Evolutionary conservation across 306 rosid species (phyloP), one percentile per base, ranked within the genome.

Genomic region (Dalbergia cultrata): DNA sequence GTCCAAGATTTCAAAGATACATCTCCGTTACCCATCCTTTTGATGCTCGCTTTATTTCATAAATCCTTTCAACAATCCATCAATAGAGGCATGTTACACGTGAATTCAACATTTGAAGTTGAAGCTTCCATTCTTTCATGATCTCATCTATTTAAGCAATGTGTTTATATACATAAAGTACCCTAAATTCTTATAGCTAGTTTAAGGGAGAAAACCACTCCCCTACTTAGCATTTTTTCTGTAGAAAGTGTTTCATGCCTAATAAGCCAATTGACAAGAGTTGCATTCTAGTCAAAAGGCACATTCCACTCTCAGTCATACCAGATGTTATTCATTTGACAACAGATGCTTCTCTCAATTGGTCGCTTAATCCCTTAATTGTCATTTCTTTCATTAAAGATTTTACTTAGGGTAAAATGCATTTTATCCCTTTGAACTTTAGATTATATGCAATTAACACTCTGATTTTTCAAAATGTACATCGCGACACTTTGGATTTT

Each of bases 41-140:
- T 61, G 31, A 33, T 35, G 7, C 22, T 17, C 34, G 14, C 70
- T 58, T 43, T 53, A 26, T 26, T 26, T 26, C 31, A 7, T 18
- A 39, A 14, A 22, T 18, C 22, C 56, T 26, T 21, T 21, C 31
- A 26, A 26, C 31, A 26, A 26, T 26, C 31, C 31, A 21, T 50
- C 47, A 16, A 63, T 22, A 69, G 22, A 21, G 31, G 31, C 31
- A 26, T 22, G 71, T 52, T 35, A 13, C 58, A 11, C 61, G 16
- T 44, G 26, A 54, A 58, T 18, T 66, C 44, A 9, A 62, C 74
- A 52, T 33, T 70, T 59, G 8, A 72, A 62, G 74, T 52, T 60
- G 33, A 52, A 63, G 13, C 47, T 58, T 26, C 16, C 13, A 9
- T 50, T 37, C 45, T 49, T 45, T 45, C 13, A 21, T 6, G 19